Percentiles rank a stretch among this genome's conserved stretches.
Conservation (phyloP, 441 rosid species). For the Geranium incanum region DNA sequence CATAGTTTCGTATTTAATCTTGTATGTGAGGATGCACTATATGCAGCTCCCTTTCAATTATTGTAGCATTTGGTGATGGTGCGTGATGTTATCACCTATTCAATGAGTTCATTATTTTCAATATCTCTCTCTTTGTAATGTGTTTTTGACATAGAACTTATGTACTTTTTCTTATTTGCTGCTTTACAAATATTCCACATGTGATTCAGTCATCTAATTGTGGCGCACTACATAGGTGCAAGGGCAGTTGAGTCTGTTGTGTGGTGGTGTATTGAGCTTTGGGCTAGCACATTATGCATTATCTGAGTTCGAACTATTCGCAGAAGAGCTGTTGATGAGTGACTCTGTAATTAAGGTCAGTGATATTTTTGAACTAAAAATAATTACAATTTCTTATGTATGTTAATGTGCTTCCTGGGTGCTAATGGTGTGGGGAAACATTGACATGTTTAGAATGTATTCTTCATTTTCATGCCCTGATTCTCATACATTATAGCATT, state of each 20-base stretch:
- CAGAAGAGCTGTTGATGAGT: slow-evolving; percentile 89
- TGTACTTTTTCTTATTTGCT: background rate
- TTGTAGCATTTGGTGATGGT: background rate
- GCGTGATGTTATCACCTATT: background rate
- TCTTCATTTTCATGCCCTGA: background rate
- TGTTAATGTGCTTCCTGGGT: slow-evolving; percentile 6
- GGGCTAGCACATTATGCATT: slow-evolving; percentile 72
- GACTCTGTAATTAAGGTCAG: slow-evolving; percentile 63
- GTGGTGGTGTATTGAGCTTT: slow-evolving; percentile 67
- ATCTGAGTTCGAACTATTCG: slow-evolving; percentile 82
- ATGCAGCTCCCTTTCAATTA: slow-evolving; percentile 1
- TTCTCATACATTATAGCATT: background rate
- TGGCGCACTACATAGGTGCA: slow-evolving; percentile 45
- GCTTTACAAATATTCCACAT: background rate
- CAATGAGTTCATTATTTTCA: background rate
- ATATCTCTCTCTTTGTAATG: background rate
- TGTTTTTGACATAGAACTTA: background rate
- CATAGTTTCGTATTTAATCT: background rate
- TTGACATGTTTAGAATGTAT: background rate
- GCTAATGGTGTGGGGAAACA: background rate
- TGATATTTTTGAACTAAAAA: background rate
- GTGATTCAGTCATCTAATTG: slow-evolving; percentile 11
- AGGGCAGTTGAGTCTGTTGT: slow-evolving; percentile 62
- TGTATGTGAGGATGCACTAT: slow-evolving; percentile 1
- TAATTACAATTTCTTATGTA: background rate